Percentiles rank a stretch among this genome's conserved stretches.
These are phyloP conservation scores for Eimeria zaria DNA, from an alignment of 169 alveolate genomes.

Conservation along the genomic window DNA sequence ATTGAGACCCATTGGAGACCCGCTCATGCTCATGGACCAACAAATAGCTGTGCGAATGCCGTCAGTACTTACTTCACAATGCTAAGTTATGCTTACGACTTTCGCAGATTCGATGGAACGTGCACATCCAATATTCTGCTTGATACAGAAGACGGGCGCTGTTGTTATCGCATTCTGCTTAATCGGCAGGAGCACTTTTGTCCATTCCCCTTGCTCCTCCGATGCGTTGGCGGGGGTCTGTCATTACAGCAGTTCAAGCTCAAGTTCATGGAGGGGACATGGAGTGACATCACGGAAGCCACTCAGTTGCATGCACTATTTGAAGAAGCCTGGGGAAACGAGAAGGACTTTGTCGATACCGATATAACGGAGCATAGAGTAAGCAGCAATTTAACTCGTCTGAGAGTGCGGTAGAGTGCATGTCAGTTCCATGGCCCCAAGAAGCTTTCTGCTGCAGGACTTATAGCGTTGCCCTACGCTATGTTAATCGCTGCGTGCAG, in stretches of 20 bases:
- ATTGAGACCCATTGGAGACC: neutral
- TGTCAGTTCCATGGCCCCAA: too few relatives aligned
- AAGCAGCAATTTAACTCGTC: neutral
- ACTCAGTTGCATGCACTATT: conserved; percentile 45
- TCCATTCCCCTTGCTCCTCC: conserved; percentile 82
- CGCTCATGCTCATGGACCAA: neutral
- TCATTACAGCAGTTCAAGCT: conserved; percentile 85
- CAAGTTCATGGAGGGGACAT: conserved; percentile 87
- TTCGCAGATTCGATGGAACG: conserved; percentile 89
- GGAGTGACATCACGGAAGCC: conserved; percentile 82
- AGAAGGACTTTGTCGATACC: conserved; percentile 90
- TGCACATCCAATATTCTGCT: conserved; percentile 88
- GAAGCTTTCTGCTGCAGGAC: neutral
- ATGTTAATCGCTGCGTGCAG: conserved; percentile 26
- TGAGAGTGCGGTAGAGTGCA: neutral
- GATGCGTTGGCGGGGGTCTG: conserved; percentile 78
- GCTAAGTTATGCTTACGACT: neutral
- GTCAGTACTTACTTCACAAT: neutral
- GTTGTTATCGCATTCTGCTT: conserved; percentile 88
- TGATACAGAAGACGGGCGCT: conserved; percentile 89
- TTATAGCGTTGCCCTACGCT: neutral
- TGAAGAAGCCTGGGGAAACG: conserved; percentile 88
- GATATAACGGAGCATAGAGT: conserved; percentile 93
- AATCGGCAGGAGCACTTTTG: conserved; percentile 85
- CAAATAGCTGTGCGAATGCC: neutral